Percentiles rank a stretch among this genome's conserved stretches.
phyloP scores from a whole-genome alignment of 1,139 yeast species.

The Waltiozyma sp. region DNA sequence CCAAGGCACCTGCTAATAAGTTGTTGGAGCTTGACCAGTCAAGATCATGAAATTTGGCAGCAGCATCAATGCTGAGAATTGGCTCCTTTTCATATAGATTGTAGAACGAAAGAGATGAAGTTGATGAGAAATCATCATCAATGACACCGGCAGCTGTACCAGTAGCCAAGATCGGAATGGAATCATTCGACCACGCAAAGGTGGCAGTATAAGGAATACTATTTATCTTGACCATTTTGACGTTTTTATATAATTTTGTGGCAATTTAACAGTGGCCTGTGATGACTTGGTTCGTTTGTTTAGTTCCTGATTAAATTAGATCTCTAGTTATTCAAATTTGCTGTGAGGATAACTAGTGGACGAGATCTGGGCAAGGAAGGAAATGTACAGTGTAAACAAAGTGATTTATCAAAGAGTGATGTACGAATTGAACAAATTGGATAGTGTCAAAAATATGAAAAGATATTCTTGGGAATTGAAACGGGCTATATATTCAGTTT shows the following conservation, averaged over 20 bases:
- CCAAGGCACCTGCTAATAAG: constrained; percentile 81
- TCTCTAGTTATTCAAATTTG: background rate
- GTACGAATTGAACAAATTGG: background rate
- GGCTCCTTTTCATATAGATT: constrained; percentile 45
- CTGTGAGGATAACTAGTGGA: background rate
- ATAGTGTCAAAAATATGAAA: background rate
- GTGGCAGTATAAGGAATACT: constrained; percentile 83
- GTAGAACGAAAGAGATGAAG: constrained; percentile 72
- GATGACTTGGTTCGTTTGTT: background rate
- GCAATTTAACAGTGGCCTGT: background rate
- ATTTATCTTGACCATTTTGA: constrained; percentile 74
- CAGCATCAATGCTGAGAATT: constrained; percentile 42
- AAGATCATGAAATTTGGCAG: constrained; percentile 56
- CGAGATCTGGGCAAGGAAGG: background rate
- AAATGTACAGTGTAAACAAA: background rate
- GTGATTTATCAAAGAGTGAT: background rate
- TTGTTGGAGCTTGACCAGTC: constrained; percentile 78
- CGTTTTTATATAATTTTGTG: background rate
- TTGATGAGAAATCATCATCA: constrained; percentile 75
- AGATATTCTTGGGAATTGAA: background rate
- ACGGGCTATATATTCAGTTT: background rate
- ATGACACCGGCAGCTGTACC: constrained; percentile 95
- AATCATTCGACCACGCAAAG: constrained; percentile 86
- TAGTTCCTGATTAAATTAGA: background rate
- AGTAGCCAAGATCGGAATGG: constrained; percentile 67